Conservation (phyloP, 306 rosid species). For the Datisca glomerata region DNA sequence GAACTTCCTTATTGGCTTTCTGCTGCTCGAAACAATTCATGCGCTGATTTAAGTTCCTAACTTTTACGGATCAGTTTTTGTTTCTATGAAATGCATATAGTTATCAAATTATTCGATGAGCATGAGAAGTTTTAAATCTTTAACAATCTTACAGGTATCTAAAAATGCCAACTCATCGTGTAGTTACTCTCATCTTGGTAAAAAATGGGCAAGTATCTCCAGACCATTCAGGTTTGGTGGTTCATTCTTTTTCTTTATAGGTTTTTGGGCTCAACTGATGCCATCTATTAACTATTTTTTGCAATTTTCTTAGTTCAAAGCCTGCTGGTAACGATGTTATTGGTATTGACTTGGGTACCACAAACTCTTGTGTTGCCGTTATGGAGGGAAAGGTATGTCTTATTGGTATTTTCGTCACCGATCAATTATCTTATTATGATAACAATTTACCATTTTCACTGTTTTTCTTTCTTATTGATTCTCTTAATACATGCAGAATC, state of each 20-base stretch:
- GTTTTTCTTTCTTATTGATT: neutral
- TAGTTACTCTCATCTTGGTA: slow-evolving; percentile 15
- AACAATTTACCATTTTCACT: no score
- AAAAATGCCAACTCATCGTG: slow-evolving; percentile 32
- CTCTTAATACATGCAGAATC: neutral
- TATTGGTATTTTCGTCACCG: neutral
- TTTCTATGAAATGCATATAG: no score
- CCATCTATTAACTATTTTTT: neutral
- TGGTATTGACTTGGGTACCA: slow-evolving; percentile 9
- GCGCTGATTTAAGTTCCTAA: no score
- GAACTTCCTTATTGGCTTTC: neutral
- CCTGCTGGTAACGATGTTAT: slow-evolving; percentile 50
- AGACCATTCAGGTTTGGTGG: slow-evolving; percentile 56
- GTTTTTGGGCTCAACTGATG: neutral
- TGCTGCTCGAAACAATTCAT: neutral
- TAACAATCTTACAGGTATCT: slow-evolving; percentile 29
- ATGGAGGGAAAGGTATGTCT: slow-evolving; percentile 7
- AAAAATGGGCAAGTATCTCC: slow-evolving; percentile 46
- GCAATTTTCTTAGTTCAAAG: slow-evolving; percentile 38
- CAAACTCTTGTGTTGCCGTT: slow-evolving; percentile 2
- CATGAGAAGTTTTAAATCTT: no score
- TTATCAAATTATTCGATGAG: no score
- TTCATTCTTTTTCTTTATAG: neutral
- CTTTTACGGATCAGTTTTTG: no score
- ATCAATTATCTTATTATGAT: neutral